Evolutionary conservation across 2,329 filamentous ascomycete genomes (phyloP), one percentile per base, ranked within the genome.

Genomic region (Ophiostoma australiae): DNA sequence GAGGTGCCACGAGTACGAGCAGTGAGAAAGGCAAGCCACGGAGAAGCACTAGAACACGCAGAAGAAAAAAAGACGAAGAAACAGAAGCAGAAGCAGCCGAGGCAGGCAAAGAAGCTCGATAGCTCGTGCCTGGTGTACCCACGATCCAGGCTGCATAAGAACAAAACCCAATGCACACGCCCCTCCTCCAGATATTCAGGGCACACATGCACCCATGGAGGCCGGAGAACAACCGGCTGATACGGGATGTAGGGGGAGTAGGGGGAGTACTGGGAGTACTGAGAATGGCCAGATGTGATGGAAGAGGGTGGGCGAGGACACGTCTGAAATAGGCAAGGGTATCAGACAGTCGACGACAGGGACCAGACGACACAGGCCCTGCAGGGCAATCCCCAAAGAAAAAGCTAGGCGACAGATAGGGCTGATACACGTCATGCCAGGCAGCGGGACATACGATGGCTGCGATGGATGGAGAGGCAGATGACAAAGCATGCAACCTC

Each of bases 371-470:
- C 8, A 6, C 13, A 13, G 17, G 20, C 17, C 44, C 44, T n/a
- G 44, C 17, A 48, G 44, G 44, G 17, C 44, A 20, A 48, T 0
- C 15, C 15, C 44, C 20, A 20, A 17, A 48, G 52, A 58, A 31
- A 58, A 31, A 31, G 27, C 33, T 27, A 27, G 58, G 58, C 58
- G 31, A 33, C 15, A 7, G 15, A 65, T 65, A 65, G 61, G 61
- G 61, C 31, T 65, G 61, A 37, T n/a, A 35, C 58, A 33, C 61
- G 33, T 65, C 61, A 65, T 7, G 61, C 61, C 61, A 37, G 61
- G 61, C 61, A 63, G 61, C 61, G 15, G 33, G 27, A 58, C 27
- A 63, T 33, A 7, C 11, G 52, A 27, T 58, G 52, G 23, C n/a
- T 58, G 52, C 52, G 17, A 58, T 58, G 10, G n/a, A 58, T n/a